Base-by-base conservation (phyloP, 768 basidiomycete genomes). In the Hygrophoropsis aurantiaca region DNA sequence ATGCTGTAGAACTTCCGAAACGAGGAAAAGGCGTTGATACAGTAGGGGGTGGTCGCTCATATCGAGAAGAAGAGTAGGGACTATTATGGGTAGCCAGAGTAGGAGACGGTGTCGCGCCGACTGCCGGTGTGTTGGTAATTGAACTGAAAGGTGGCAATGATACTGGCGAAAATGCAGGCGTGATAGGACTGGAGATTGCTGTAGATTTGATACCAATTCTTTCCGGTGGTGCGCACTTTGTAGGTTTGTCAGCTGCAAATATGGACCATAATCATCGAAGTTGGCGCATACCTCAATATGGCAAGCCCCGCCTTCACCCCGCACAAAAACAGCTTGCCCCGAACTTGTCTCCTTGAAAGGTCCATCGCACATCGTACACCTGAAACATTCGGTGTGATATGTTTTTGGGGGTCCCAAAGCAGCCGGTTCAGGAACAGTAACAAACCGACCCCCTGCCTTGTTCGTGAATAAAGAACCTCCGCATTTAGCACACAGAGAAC, bases 361-460 rank as follows among this genome's bases (percentile, higher is more conserved):
- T 15, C 77, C 74, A 36, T 79, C 70, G 55, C 90, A 93, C 18
- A 85, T 68, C 18, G 63, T 70, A 57, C 90, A 93, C 43, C 75
- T 80, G 65, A 93, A 91, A 60, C 90, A 93, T 35, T 81, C 76
- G 3, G 78, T 73, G 54, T 93, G 90, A 56, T 87, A 92, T 18
- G 75, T 74, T 60, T 77, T 75, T n/a, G 81, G 74, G 19, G 69
- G 66, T 15, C 70, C 71, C 46, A 55, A 59, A 2, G 64, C 55
- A 27, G 60, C 64, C 42, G 68, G 63, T 47, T 77, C 79, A 6
- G 88, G 86, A 23, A 90, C 78, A 2, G 85, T 86, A 25, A 90
- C 79, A 62, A 83, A 90, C 47, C 77, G 78, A 34, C 85, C 82
- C 5, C 78, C 79, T 46, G 78, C 77, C 21, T 70, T 72, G 3